Evolutionary conservation across 768 basidiomycete species (phyloP).

Genomic region (Cystofilobasidium bisporidii): DNA sequence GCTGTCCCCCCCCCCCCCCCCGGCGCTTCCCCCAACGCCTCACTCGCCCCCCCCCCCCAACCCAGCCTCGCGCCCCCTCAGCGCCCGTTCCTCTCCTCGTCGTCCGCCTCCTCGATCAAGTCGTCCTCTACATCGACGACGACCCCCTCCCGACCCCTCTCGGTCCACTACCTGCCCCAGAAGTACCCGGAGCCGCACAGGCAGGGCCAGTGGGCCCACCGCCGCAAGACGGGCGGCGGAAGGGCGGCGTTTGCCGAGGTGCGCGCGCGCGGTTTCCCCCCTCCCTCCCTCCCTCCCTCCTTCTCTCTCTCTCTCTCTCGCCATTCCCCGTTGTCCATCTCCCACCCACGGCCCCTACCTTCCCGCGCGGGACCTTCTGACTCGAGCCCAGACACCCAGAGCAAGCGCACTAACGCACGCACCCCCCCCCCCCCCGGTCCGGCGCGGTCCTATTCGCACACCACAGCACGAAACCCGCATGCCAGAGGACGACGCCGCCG

Average conservation of each 20-base stretch:
- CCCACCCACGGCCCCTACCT: too few species aligned
- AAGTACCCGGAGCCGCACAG: slow-evolving; percentile 55
- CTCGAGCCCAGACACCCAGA: too few species aligned
- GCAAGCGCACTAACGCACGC: too few species aligned
- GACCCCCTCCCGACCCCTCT: slow-evolving; percentile 40
- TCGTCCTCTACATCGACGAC: neutral
- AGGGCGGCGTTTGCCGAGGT: slow-evolving; percentile 50
- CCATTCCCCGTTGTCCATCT: too few species aligned
- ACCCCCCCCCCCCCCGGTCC: too few species aligned
- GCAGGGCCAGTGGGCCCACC: slow-evolving; percentile 44
- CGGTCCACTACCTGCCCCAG: slow-evolving; percentile 62
- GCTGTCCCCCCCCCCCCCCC: too few species aligned
- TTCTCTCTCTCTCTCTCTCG: too few species aligned
- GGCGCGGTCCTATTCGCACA: too few species aligned
- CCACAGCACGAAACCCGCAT: slow-evolving; percentile 45
- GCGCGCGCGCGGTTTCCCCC: neutral
- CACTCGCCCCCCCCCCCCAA: neutral
- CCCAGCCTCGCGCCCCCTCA: slow-evolving; percentile 8
- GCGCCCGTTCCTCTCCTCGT: slow-evolving; percentile 8
- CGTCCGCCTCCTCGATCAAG: neutral
- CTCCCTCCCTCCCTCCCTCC: neutral
- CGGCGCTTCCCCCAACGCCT: too few species aligned
- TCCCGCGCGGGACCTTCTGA: too few species aligned
- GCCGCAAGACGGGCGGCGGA: slow-evolving; percentile 54
- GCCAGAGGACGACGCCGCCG: slow-evolving; percentile 37